These are phyloP conservation scores for Fonsecaea erecta DNA, from an alignment of 2,329 filamentous ascomycete species.

Conservation along the genomic window DNA sequence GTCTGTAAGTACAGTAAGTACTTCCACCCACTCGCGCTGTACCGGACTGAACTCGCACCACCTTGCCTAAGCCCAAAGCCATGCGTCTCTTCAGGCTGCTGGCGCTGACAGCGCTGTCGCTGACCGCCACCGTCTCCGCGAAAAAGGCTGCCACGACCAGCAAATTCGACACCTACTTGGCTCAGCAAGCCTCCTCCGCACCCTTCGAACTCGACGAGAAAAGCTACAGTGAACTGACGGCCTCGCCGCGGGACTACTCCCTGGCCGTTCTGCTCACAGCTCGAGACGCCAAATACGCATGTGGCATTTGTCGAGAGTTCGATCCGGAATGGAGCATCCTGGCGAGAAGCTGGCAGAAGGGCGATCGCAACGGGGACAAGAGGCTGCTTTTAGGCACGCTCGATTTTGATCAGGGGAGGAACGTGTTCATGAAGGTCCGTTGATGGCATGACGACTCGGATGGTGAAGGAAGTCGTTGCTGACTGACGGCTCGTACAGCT, in stretches of 20 bases:
- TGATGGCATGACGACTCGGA: not conserved
- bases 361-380: slow-evolving; percentile 74
- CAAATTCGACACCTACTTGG: slow-evolving; percentile 72
- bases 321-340: slow-evolving; percentile 93
- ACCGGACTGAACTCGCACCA: not conserved
- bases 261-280: slow-evolving; percentile 85
- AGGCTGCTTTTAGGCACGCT: slow-evolving; percentile 79
- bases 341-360: slow-evolving; percentile 82
- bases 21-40: not conserved
- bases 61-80: slow-evolving; percentile 43
- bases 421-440: slow-evolving; percentile 79
- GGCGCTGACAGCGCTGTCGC: slow-evolving; percentile 65
- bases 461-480: not conserved
- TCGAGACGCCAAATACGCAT: slow-evolving; percentile 79
- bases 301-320: slow-evolving; percentile 84
- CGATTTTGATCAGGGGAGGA: slow-evolving; percentile 84
- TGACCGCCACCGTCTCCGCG: slow-evolving; percentile 62
- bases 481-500: slow-evolving; percentile 60
- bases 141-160: slow-evolving; percentile 65
- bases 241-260: slow-evolving; percentile 79
- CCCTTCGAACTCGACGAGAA: slow-evolving; percentile 79
- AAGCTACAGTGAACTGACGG: slow-evolving; percentile 75
- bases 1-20: no score
- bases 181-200: slow-evolving; percentile 66
- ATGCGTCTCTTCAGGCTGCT: slow-evolving; percentile 73